Base-by-base conservation (phyloP, 2,329 filamentous ascomycete genomes). In the Dendryphion nanum region DNA sequence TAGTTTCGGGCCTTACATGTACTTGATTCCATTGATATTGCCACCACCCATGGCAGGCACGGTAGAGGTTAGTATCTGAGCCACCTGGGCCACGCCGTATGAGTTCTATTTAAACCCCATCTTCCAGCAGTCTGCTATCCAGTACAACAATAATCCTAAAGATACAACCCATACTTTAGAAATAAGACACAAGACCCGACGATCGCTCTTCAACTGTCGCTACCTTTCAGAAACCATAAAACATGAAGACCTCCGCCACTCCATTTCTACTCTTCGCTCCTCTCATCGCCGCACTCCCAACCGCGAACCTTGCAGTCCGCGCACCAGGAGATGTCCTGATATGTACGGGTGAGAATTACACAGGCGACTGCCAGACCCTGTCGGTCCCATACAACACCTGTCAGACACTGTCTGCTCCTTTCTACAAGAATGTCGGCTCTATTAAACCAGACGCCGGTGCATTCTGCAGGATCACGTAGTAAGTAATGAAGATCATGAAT, bases 381-480 rank as follows among this genome's bases (percentile, higher is more conserved):
- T 23, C 35, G 30, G 32, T 38, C 6, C 18, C 39, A 15, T 42
- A 32, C 40, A 41, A 48, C 35, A 1, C 41, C 18, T 53, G 50
- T 36, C 19, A 40, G 4, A 12, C 30, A 12, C 35, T 53, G 6
- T 13, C 35, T 3, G 39, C 23, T 8, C 41, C 33, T 1, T 43
- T 33, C 31, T 30, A 20, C 18, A 44, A 43, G 32, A 50, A 48
- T 30, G 30, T 48, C 3, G 50, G 50, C 5, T 44, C 41, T 24
- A 37, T 51, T 14, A 44, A 35, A 24, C 34, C 40, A 16, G 39
- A 37, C 17, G 7, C 30, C 18, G 48, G 48, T 10, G 41, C 38
- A 5, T 44, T 41, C 6, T 53, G 50, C 41, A 39, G 50, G 29
- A 39, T 53, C 6, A 53, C 50, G 18, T 53, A 51, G 50, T 53